Percentiles rank a stretch among this genome's conserved stretches.
Evolutionary conservation across 805 yeast genomes (phyloP).

Genomic region (Tetrapisispora nanseiensis): DNA sequence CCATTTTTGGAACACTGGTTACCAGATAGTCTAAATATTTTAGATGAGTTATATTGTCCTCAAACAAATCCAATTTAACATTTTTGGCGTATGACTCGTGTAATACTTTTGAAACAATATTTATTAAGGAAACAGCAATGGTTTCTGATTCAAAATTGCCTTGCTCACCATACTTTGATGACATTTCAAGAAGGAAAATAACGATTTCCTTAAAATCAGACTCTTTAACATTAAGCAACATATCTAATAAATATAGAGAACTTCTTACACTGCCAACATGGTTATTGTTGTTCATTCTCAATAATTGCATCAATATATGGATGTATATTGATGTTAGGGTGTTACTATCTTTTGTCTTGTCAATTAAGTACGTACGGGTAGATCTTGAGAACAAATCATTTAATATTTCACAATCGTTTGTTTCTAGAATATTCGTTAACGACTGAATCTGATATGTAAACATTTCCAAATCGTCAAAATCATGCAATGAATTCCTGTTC

Average conservation of each 20-base stretch:
- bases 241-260: slow-evolving; percentile 36
- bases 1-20: slow-evolving; percentile 38
- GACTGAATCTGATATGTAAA: slow-evolving; percentile 54
- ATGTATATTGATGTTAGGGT: slow-evolving; percentile 52
- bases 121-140: slow-evolving; percentile 26
- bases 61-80: slow-evolving; percentile 25
- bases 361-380: slow-evolving; percentile 35
- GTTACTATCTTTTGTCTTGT: not conserved
- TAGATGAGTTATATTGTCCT: slow-evolving; percentile 25
- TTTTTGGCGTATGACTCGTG: slow-evolving; percentile 24
- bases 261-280: slow-evolving; percentile 34
- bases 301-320: slow-evolving; percentile 37
- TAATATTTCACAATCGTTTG: slow-evolving; percentile 35
- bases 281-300: slow-evolving; percentile 28
- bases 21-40: slow-evolving; percentile 38
- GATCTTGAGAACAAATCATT: slow-evolving; percentile 48
- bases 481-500: slow-evolving; percentile 22
- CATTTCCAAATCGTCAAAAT: slow-evolving; percentile 50
- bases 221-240: slow-evolving; percentile 50
- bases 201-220: slow-evolving; percentile 38
- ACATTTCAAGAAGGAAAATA: slow-evolving; percentile 31
- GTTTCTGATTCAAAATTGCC: slow-evolving; percentile 22
- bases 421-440: slow-evolving; percentile 41
- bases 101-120: slow-evolving; percentile 26
- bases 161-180: slow-evolving; percentile 24